Conservation (phyloP, 1,139 yeast genomes). For the Kurtzmaniella quercitrusa region DNA sequence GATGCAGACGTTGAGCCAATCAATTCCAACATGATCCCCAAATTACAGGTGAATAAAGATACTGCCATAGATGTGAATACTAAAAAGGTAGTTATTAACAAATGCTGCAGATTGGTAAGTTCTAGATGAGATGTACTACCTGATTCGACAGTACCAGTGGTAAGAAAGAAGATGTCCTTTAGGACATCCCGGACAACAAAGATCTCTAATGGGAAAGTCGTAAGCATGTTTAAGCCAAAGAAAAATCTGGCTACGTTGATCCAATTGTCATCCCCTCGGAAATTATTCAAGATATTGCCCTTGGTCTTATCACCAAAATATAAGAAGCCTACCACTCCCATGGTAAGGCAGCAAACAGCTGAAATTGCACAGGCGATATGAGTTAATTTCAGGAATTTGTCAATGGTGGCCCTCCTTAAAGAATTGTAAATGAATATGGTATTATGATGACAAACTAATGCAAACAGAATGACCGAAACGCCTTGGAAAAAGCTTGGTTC, state of each 20-base stretch:
- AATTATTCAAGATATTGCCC: slow-evolving; percentile 85
- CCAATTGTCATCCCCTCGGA: slow-evolving; percentile 65
- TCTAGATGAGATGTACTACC: slow-evolving; percentile 36
- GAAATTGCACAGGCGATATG: slow-evolving; percentile 83
- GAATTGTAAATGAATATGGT: slow-evolving; percentile 87
- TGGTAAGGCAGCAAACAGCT: slow-evolving; percentile 69
- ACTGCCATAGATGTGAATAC: slow-evolving; percentile 72
- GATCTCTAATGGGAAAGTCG: slow-evolving; percentile 87
- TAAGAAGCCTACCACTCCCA: slow-evolving; percentile 78
- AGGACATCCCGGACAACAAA: slow-evolving; percentile 87
- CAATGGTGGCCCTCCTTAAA: slow-evolving; percentile 67
- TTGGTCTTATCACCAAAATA: slow-evolving; percentile 75
- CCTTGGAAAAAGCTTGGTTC: slow-evolving; percentile 78
- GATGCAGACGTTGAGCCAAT: slow-evolving; percentile 95
- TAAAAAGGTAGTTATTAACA: slow-evolving; percentile 61
- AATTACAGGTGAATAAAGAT: slow-evolving; percentile 76
- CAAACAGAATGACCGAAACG: slow-evolving; percentile 84
- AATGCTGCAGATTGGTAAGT: slow-evolving; percentile 49
- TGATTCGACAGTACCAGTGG: slow-evolving; percentile 16
- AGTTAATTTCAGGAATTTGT: slow-evolving; percentile 69
- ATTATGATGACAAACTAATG: slow-evolving; percentile 93
- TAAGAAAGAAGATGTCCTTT: slow-evolving; percentile 50
- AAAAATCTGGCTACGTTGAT: slow-evolving; percentile 86
- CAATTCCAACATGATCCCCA: slow-evolving; percentile 83
- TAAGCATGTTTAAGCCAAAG: slow-evolving; percentile 90